Evolutionary conservation across 495 filamentous ascomycete genomes (phyloP).

Genomic region (Mytilinidion resinicola): DNA sequence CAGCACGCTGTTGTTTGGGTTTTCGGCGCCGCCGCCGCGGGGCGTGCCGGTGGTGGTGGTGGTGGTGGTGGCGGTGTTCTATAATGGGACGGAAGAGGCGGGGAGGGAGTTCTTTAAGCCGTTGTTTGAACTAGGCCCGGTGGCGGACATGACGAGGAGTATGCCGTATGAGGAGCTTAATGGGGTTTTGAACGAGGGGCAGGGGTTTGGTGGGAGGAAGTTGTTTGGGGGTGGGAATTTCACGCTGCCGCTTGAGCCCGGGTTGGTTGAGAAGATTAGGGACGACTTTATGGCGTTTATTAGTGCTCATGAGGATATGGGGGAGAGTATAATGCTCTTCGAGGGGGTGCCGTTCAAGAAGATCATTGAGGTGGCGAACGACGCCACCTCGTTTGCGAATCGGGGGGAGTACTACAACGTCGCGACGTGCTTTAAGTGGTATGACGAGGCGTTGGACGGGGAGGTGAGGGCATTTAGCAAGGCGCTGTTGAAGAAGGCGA

Average conservation of each 20-base stretch:
- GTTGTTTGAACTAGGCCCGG: conserved; percentile 22
- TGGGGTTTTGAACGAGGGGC: conserved; percentile 11
- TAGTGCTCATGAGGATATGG: conserved; percentile 11
- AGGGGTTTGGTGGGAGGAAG: conserved; percentile 26
- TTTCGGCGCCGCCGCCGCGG: conserved; percentile 38
- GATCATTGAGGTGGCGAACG: conserved; percentile 13
- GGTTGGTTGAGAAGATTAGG: conserved; percentile 18
- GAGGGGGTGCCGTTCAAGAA: conserved; percentile 23
- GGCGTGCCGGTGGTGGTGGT: conserved; percentile 40
- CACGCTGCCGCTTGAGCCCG: conserved; percentile 23
- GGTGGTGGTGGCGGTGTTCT: conserved; percentile 43
- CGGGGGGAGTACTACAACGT: conserved; percentile 27
- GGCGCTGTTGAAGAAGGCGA: conserved; percentile 13
- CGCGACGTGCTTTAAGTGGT: conserved; percentile 23
- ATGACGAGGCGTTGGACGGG: conserved; percentile 13
- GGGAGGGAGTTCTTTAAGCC: conserved; percentile 38
- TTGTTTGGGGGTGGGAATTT: conserved; percentile 28
- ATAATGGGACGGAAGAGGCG: conserved; percentile 45
- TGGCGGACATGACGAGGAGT: conserved; percentile 23
- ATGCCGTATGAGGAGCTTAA: conserved; percentile 27
- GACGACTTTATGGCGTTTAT: conserved; percentile 21
- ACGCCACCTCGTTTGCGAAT: conserved; percentile 23
- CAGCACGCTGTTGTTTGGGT: conserved; percentile 36
- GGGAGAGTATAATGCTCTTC: conserved; percentile 24
- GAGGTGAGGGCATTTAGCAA: conserved; percentile 17